These are phyloP conservation scores for Lactuca sativa DNA, from an alignment of 129 eudicot species.

Conservation along the genomic window DNA sequence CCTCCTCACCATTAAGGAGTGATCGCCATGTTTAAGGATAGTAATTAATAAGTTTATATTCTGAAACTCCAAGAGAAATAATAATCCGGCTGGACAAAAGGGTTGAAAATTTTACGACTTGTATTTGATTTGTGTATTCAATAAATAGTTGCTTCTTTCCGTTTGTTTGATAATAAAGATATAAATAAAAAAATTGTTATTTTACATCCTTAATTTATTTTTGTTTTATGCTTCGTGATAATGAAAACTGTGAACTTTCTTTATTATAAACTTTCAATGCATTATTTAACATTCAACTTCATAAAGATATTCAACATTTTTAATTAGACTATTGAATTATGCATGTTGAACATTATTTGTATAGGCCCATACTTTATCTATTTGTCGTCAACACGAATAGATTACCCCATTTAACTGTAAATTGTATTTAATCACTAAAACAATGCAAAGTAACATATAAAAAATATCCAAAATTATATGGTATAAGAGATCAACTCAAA, in stretches of 20 bases:
- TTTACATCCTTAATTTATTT: neutral
- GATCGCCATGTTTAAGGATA: neutral
- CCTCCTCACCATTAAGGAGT: constrained; percentile 24
- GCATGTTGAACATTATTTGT: too few species aligned
- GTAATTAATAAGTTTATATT: neutral
- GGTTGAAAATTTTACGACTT: constrained; percentile 3
- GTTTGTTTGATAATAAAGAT: constrained; percentile 1
- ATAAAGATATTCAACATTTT: too few species aligned
- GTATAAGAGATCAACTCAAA: too few species aligned
- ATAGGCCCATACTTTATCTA: too few species aligned
- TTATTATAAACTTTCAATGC: too few species aligned
- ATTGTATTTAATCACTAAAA: too few species aligned
- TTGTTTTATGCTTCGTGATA: neutral
- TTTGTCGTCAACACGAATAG: too few species aligned
- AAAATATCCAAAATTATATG: too few species aligned
- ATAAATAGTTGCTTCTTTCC: neutral
- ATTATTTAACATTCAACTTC: too few species aligned
- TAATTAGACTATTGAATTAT: too few species aligned
- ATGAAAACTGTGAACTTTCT: neutral
- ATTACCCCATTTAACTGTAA: too few species aligned
- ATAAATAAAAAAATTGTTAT: neutral
- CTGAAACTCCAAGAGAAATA: neutral
- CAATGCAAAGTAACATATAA: too few species aligned
- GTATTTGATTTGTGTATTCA: constrained; percentile 6
- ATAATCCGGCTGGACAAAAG: neutral